Evolutionary conservation across 768 basidiomycete species (phyloP), one percentile per base, ranked within the genome.

Genomic region (Russula foetens): DNA sequence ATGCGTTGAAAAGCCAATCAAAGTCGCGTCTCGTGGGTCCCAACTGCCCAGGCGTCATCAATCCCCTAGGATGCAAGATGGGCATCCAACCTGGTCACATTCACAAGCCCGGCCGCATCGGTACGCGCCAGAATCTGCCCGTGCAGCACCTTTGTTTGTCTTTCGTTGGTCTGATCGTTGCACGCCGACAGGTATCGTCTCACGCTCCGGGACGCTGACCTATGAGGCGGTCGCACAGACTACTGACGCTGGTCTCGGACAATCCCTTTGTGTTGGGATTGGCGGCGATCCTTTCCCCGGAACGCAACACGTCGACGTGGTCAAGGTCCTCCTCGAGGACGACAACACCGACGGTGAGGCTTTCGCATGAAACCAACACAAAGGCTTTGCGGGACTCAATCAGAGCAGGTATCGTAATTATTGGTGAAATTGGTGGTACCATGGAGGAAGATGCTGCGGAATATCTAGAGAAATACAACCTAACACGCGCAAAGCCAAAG

Each of bases 361-460:
- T n/a, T 38, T 19, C 9, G 23, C 55, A n/a, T 50, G 31, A 24
- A 19, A 47, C 26, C 23, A 35, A 14, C 15, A 12, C 55, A 26
- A n/a, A 17, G 35, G 38, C 15, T 47, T 29, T 35, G 39, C 46
- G 28, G 54, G 43, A 12, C 59, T 69, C 39, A 66, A 60, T 39
- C 35, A 35, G 48, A 14, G 5, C 44, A 92, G 91, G 95, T 67
- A 95, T 99, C 66, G 96, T 99, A 64, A 79, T 98, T 63, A 99
- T 99, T 68, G 97, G 97, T 62, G 97, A 99, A 77, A 99, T 99
- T 67, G 97, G 97, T 64, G 97, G 97, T 23, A 88, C 92, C 8
- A 97, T 98, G 96, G 97, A 99, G 76, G 97, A 99, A 74, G 96
- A 98, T 65, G 97, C 97, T 7, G 97, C 97, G 6, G 97, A 94